Base-by-base conservation (phyloP, 176 grass and related monocot genomes). In the Carex kokanica region DNA sequence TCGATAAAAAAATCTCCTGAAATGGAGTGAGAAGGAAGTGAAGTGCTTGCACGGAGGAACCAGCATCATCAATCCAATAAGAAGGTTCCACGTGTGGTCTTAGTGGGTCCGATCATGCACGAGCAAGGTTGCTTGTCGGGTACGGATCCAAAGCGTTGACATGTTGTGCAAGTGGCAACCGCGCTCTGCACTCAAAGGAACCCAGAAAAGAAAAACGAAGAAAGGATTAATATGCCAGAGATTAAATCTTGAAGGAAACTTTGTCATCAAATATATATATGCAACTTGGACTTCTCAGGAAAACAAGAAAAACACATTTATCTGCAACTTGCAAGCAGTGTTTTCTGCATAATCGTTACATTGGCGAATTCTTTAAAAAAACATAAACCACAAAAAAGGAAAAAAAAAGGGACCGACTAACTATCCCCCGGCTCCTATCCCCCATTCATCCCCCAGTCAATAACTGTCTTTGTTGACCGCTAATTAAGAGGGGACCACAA, bases 111-210 rank as follows among this genome's bases (percentile, higher is more conserved):
- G 18, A 66, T 29, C 64, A 68, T 6, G 25, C 17, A 29, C n/a
- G 51, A 59, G 56, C 6, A 59, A 84, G 66, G 83, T 84, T 77
- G 83, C 83, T 60, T 84, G 68, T 58, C 18, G 64, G 23, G 71
- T 31, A 77, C 53, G 83, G 53, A 78, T 78, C 23, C 18, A 4
- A 60, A 74, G 64, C 23, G 81, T 83, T 83, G 81, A 71, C 81
- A n/a, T 55, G 81, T 49, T 51, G 40, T 83, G 16, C 79, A 49
- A 79, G 41, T 73, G 69, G 24, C 49, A 18, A 79, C 29, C 29
- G 24, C 6, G 75, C 24, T 79, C 51, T 23, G 53, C 75, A 79
- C 75, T 59, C 12, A 59, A 79, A 79, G 52, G 75, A 79, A 34
- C 15, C 5, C 8, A 11, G 27, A 59, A 45, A 43, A 8, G 12